Evolutionary conservation across 2,329 filamentous ascomycete species (phyloP), one percentile per base, ranked within the genome.

Genomic region (Teratosphaeria epicoccoides): DNA sequence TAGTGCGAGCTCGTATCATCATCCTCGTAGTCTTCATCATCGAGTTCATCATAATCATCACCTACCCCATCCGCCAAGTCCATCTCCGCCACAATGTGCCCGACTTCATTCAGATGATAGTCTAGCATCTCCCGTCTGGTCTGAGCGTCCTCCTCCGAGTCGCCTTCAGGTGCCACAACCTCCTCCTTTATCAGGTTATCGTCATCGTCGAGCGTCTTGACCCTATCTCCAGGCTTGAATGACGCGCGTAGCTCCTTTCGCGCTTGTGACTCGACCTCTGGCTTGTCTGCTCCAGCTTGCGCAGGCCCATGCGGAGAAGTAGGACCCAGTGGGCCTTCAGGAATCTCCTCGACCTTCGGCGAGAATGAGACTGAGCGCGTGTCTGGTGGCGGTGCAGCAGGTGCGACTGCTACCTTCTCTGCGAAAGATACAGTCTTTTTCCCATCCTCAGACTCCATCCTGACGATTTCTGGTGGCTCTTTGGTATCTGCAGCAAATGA

Each of bases 21-120:
- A 24, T 71, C 69, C 17, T 76, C 73, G 33, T 78, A 75, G n/a
- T 81, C 76, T 17, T 76, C 71, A 2, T 74, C 76, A 11, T 73
- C 72, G n/a, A 75, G 73, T 23, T 76, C 79, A 12, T 53, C 47
- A 28, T 57, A 55, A 11, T 70, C 65, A 48, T 67, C 67, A 11
- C 66, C 68, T 24, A 66, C 73, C 17, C 74, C 75, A 54, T 90
- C 84, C 56, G 95, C 88, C 1, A 97, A 69, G 52, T 94, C 81
- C 45, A 98, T 78, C 70, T 97, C 89, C 14, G 93, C 93, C 14
- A 98, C 93, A 2, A 98, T 87, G 33, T 88, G 82, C 3, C 89
- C 88, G 52, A 98, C 84, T 67, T 97, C 91, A 44, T 85, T 84
- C 69, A 95, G 73, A 55, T 87, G 84, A 65, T 97, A 98, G 56